Conservation (phyloP, 805 yeast genomes). For the Priceomyces melissophilus region DNA sequence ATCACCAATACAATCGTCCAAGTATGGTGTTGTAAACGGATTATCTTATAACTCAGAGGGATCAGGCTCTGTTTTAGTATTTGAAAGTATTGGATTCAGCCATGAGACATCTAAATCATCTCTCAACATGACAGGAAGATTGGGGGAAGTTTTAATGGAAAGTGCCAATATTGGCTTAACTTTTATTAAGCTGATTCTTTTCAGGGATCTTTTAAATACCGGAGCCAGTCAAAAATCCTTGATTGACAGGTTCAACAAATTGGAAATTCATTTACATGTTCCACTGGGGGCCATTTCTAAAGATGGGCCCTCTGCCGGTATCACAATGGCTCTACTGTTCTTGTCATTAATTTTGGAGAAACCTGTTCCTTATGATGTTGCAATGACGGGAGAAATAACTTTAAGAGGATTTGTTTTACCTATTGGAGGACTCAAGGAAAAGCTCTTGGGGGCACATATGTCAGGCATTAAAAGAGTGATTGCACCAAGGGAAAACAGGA, state of each 20-base stretch:
- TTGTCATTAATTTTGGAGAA: constrained; percentile 41
- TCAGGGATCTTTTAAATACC: constrained; percentile 30
- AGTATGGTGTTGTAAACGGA: constrained; percentile 80
- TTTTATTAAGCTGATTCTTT: constrained; percentile 58
- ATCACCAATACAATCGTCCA: constrained; percentile 46
- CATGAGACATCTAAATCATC: constrained; percentile 25
- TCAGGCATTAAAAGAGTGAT: constrained; percentile 55
- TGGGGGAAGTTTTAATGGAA: constrained; percentile 79
- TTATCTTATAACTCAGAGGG: constrained; percentile 85
- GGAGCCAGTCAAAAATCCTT: constrained; percentile 26
- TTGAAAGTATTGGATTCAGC: constrained; percentile 73
- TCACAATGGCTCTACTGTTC: constrained; percentile 47
- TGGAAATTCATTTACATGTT: constrained; percentile 55
- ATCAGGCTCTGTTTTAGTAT: constrained; percentile 73
- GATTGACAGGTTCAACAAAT: constrained; percentile 44
- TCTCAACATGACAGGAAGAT: constrained; percentile 71
- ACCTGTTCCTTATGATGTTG: constrained; percentile 48
- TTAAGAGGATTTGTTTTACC: constrained; percentile 74
- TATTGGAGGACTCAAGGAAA: constrained; percentile 80
- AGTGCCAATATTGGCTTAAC: constrained; percentile 76
- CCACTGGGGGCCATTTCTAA: constrained; percentile 48
- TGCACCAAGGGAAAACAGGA: constrained; percentile 67
- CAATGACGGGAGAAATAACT: constrained; percentile 88
- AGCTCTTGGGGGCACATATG: constrained; percentile 73
- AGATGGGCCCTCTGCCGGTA: constrained; percentile 49